Evolutionary conservation across 768 basidiomycete genomes (phyloP), one percentile per base, ranked within the genome.

Genomic region (Panaeolus papilionaceus): DNA sequence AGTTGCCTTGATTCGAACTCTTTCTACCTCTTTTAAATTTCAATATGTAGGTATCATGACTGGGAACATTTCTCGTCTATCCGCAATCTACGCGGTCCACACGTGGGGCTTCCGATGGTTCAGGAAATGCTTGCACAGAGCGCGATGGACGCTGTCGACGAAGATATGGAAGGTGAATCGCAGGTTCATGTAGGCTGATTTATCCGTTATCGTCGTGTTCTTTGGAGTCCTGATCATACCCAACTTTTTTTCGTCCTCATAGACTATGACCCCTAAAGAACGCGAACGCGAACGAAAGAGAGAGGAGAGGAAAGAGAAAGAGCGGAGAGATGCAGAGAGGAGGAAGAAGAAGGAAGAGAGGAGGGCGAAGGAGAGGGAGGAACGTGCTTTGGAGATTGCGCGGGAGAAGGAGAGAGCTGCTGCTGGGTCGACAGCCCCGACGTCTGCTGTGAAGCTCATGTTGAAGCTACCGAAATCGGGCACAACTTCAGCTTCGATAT

Each of bases 41-140:
- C 3, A 5, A 33, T 5, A 33, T 33, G 12, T 73, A 93, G 93
- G 38, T 96, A 95, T 76, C 92, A 96, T 74, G 93, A 95, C 76
- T 96, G 93, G 93, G 95, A 97, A 74, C 95, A 97, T 75, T 97
- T 96, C 74, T 95, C 93, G 12, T 93, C 92, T n/a, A 93, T 97
- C 67, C 91, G 95, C 58, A 96, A 94, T 76, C 80, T 95, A 64
- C 83, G 83, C 16, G 95, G 95, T 1, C 95, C 95, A 0, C 94
- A 95, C 75, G 80, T 87, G 0, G 95, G 94, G 8, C 81, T 89
- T 16, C 93, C 93, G 3, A 78, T 79, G 64, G 87, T 94, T 2
- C 74, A 77, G 49, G 93, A 95, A 77, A 76, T 80, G 0, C 72
- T 67, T 3, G 67, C 74, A 14, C 66, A 70, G 28, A 33, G 54